phyloP scores from a whole-genome alignment of 2,329 filamentous ascomycete genomes.

The Cadophora sp. region DNA sequence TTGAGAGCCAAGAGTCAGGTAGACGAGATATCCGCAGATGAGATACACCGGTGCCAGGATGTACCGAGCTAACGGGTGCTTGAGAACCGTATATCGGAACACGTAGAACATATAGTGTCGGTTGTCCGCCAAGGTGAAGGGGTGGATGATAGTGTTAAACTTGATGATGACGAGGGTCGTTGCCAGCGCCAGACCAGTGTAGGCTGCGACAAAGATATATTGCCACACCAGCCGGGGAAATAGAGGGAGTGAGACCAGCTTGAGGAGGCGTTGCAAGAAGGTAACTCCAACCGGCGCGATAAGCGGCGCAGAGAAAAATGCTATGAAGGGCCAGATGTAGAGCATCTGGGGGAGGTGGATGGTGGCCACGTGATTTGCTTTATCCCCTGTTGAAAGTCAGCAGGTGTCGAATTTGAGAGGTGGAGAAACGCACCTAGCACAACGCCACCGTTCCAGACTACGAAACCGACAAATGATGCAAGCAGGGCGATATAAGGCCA shows the following conservation, averaged over 20 bases:
- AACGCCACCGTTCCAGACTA: slow-evolving; percentile 87
- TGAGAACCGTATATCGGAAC: slow-evolving; percentile 82
- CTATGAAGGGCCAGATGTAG: slow-evolving; percentile 90
- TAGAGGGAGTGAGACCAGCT: slow-evolving; percentile 39
- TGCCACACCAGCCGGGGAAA: slow-evolving; percentile 35
- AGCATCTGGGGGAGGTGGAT: slow-evolving; percentile 91
- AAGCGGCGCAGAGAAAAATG: slow-evolving; percentile 88
- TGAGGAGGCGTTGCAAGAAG: slow-evolving; percentile 48
- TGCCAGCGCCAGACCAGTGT: slow-evolving; percentile 22
- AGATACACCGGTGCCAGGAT: slow-evolving; percentile 74
- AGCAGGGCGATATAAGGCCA: slow-evolving; percentile 71
- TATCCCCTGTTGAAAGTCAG: slow-evolving; percentile 69
- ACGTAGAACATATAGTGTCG: slow-evolving; percentile 97
- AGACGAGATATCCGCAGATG: slow-evolving; percentile 70
- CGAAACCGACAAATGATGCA: slow-evolving; percentile 73
- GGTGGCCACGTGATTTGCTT: slow-evolving; percentile 90
- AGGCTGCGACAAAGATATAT: slow-evolving; percentile 21
- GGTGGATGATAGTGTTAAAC: slow-evolving; percentile 92
- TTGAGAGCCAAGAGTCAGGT: slow-evolving; percentile 64
- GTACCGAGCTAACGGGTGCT: slow-evolving; percentile 69
- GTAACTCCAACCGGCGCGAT: slow-evolving; percentile 59
- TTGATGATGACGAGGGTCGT: slow-evolving; percentile 61
- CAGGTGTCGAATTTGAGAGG: neutral
- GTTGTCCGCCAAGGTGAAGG: slow-evolving; percentile 96
- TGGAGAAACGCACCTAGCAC: slow-evolving; percentile 71